Evolutionary conservation across 2,329 filamentous ascomycete species (phyloP).

Genomic region (Ampelomyces quisqualis): DNA sequence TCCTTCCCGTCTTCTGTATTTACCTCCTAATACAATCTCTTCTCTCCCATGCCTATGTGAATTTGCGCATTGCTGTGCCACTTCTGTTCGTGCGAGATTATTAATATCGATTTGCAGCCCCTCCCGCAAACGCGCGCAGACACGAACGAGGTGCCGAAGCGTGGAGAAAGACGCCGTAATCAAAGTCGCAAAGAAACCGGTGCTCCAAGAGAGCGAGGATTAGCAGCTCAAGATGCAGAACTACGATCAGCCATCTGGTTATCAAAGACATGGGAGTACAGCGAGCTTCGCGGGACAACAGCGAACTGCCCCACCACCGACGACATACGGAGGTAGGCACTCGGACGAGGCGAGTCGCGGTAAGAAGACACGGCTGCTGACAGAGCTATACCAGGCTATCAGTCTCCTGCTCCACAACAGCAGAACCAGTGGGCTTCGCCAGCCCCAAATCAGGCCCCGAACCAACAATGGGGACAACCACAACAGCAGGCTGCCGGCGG

Average conservation of each 20-base stretch:
- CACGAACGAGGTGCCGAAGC: constrained; percentile 1
- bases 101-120: constrained; percentile 18
- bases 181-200: neutral
- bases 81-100: constrained; percentile 12
- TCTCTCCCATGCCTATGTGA: constrained; percentile 8
- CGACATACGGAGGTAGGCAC: constrained; percentile 33
- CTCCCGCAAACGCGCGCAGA: constrained; percentile 5
- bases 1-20: constrained; percentile 19
- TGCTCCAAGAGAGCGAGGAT: neutral
- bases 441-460: constrained; percentile 18
- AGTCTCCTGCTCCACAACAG: constrained; percentile 22
- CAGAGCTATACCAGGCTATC: constrained; percentile 24
- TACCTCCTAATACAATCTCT: constrained; percentile 8
- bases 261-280: constrained; percentile 37
- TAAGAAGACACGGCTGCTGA: constrained; percentile 4
- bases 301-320: constrained; percentile 23
- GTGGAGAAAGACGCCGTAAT: neutral
- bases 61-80: constrained; percentile 13
- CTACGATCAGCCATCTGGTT: constrained; percentile 31
- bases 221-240: constrained; percentile 33
- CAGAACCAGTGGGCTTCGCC: constrained; percentile 37
- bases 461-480: constrained; percentile 30
- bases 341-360: neutral
- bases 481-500: constrained; percentile 24
- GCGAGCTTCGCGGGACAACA: constrained; percentile 31